phyloP scores from a whole-genome alignment of 768 basidiomycete species.

The Pleurotus tuoliensis region DNA sequence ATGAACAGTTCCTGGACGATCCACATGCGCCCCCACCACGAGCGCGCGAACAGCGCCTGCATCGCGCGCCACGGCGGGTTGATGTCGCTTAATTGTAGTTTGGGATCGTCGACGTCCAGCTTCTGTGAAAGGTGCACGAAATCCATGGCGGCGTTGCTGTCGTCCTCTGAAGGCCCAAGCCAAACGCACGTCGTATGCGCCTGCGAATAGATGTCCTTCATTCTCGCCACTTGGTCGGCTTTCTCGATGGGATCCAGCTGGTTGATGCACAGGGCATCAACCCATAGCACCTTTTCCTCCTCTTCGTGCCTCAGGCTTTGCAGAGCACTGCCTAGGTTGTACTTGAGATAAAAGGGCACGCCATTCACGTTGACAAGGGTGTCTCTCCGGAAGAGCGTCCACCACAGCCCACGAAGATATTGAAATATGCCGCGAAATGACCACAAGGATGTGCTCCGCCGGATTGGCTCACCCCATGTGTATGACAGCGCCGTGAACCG shows the following conservation, averaged over 20 bases:
- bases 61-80: not conserved
- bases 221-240: not conserved
- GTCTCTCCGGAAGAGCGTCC: not conserved
- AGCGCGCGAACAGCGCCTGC: conserved; percentile 1
- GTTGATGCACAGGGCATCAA: conserved; percentile 1
- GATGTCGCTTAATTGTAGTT: not conserved
- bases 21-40: conserved; percentile 2
- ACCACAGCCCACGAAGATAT: not conserved
- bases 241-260: not conserved
- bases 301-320: not conserved
- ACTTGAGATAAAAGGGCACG: not conserved
- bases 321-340: not conserved
- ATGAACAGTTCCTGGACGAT: conserved; percentile 3
- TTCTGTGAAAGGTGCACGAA: not conserved
- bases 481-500: not conserved
- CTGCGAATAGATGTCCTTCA: conserved; percentile 4
- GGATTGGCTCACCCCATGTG: not conserved
- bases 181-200: not conserved
- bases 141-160: not conserved
- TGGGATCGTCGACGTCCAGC: not conserved
- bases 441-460: not conserved
- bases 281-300: not conserved
- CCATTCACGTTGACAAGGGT: not conserved
- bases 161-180: not conserved
- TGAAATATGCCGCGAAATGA: not conserved